Evolutionary conservation across 225 moss, liverwort and hornwort genomes (phyloP).

Genomic region (Physcomitrellopsis africana): DNA sequence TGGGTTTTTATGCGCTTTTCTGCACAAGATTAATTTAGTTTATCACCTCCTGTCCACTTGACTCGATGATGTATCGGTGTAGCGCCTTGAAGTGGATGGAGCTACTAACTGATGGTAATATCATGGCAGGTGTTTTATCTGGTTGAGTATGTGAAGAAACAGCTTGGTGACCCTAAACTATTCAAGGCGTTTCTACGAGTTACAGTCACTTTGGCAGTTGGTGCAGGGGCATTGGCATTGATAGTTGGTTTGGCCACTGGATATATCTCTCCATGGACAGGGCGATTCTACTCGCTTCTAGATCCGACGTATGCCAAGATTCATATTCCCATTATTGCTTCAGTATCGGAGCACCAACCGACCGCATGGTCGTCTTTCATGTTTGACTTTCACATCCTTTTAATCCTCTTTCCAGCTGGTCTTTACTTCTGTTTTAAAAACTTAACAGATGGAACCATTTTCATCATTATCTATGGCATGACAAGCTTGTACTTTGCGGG

Average conservation of each 20-base stretch:
- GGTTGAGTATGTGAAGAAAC: slow-evolving; percentile 83
- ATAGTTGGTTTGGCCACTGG: slow-evolving; percentile 89
- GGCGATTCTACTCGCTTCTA: slow-evolving; percentile 95
- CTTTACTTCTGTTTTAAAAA: slow-evolving; percentile 97
- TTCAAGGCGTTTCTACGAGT: slow-evolving; percentile 85
- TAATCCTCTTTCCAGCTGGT: slow-evolving; percentile 96
- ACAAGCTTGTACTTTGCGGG: slow-evolving; percentile 98
- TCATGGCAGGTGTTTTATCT: slow-evolving; percentile 89
- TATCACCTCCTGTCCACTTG: slow-evolving; percentile 8
- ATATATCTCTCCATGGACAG: slow-evolving; percentile 99
- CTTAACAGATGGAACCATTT: slow-evolving; percentile 85
- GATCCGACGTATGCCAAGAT: slow-evolving; percentile 99
- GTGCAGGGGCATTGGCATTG: slow-evolving; percentile 70
- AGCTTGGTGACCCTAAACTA: slow-evolving; percentile 87
- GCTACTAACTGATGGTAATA: not conserved
- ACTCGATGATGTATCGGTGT: slow-evolving; percentile 1
- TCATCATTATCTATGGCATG: slow-evolving; percentile 92
- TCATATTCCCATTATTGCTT: slow-evolving; percentile 96
- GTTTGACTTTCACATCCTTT: slow-evolving; percentile 96
- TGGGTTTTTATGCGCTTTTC: not conserved
- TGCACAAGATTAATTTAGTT: not conserved
- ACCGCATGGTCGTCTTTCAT: slow-evolving; percentile 99
- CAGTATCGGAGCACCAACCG: slow-evolving; percentile 98
- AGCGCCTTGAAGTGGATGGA: slow-evolving; percentile 6
- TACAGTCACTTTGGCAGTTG: slow-evolving; percentile 69